Base-by-base conservation (phyloP, 2,329 filamentous ascomycete species). In the Exutisphaerella laricina region DNA sequence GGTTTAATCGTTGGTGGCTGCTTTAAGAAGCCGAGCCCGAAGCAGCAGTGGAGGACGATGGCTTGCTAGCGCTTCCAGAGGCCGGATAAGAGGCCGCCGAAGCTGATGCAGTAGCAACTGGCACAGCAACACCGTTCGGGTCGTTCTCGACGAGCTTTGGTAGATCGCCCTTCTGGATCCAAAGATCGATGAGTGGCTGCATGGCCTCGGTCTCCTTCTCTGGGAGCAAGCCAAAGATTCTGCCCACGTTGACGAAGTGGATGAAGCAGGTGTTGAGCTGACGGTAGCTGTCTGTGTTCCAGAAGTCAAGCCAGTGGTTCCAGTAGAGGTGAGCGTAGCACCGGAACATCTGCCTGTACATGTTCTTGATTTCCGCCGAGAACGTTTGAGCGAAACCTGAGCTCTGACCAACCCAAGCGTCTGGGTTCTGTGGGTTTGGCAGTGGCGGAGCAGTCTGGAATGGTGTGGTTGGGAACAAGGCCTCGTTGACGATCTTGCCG, bases 151-250 rank as follows among this genome's bases (percentile, higher is more conserved):
- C 41, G n/a, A 52, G 21, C 48, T 53, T 47, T 8, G 88, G 88
- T 56, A 97, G 85, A 18, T 89, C 85, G 46, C 89, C 88, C 61
- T 90, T 90, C 50, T 83, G 83, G 18, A 88, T 82, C 84, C 89
- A 96, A 35, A 96, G 76, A 59, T 96, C 88, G 55, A 97, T 86
- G 55, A 97, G 70, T 18, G 87, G 88, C 70, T 94, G 87, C 88
- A 97, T 95, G 16, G 90, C 90, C 73, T 96, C 89, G 58, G 94
- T 78, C 67, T 96, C 90, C 59, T 88, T 84, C 46, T 88, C 87
- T 55, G 84, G 84, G 49, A 97, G 78, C 70, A 97, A 58, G 10
- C 67, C 66, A 48, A 88, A 82, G 60, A 95, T 79, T 60, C 88
- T 89, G 42, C 88, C 92, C 35, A 74, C 71, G 47, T 73, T 74